Percentiles rank a stretch among this genome's conserved stretches.
phyloP scores from a whole-genome alignment of 2,329 filamentous ascomycete species.

The Mycosphaerella sp. region DNA sequence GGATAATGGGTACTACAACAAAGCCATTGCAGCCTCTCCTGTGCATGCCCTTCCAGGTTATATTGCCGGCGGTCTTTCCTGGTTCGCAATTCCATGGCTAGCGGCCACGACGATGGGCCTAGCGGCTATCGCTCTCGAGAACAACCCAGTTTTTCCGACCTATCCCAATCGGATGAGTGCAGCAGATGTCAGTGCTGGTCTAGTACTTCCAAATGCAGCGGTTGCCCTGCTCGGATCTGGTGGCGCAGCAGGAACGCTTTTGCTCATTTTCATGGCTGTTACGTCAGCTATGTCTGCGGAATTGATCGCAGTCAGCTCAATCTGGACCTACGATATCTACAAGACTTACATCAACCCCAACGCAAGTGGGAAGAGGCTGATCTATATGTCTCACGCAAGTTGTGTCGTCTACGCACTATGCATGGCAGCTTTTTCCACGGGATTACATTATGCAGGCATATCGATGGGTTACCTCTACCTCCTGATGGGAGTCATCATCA shows the following conservation, averaged over 20 bases:
- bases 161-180: conserved; percentile 65
- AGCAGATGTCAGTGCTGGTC: conserved; percentile 70
- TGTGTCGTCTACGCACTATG: conserved; percentile 68
- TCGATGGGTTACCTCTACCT: conserved; percentile 85
- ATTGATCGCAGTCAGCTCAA: conserved; percentile 79
- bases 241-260: conserved; percentile 68
- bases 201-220: conserved; percentile 79
- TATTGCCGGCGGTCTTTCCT: conserved; percentile 75
- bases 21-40: conserved; percentile 81
- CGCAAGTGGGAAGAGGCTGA: conserved; percentile 68
- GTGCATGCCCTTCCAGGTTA: conserved; percentile 81
- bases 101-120: conserved; percentile 85
- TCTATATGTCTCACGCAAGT: conserved; percentile 69
- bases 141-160: conserved; percentile 63
- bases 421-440: conserved; percentile 73
- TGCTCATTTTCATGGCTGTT: conserved; percentile 86
- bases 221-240: conserved; percentile 76
- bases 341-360: conserved; percentile 76
- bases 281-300: conserved; percentile 78
- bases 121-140: conserved; percentile 71
- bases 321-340: conserved; percentile 84
- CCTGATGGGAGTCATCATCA: conserved; percentile 89
- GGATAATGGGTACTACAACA: conserved; percentile 77
- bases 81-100: conserved; percentile 92
- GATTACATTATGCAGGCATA: conserved; percentile 55